Conservation (phyloP, 257 asterid genomes). For the Nicotiana otophora region DNA sequence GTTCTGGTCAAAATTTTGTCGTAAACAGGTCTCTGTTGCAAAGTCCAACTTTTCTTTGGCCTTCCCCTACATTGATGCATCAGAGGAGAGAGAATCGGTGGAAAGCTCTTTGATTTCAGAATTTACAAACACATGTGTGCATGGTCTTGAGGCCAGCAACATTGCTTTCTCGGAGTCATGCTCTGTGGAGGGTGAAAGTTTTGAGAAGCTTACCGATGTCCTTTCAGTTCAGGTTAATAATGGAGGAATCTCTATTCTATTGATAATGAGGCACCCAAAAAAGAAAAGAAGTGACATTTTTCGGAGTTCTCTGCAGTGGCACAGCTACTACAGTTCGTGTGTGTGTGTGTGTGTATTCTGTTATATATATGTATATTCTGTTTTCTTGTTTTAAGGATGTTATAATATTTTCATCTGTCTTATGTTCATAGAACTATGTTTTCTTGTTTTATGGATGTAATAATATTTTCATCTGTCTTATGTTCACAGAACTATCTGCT, state of each 20-base stretch:
- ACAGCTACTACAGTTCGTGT: background rate
- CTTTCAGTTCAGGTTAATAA: slow-evolving; percentile 62
- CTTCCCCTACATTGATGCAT: slow-evolving; percentile 70
- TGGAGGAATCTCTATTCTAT: background rate
- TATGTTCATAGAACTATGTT: slow-evolving; percentile 48
- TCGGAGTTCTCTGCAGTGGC: background rate
- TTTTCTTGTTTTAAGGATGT: background rate
- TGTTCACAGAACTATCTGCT: slow-evolving; percentile 58
- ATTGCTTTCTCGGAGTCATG: slow-evolving; percentile 68
- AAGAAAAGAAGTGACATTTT: background rate
- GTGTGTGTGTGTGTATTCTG: background rate
- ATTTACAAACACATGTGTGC: slow-evolving; percentile 62
- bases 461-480: slow-evolving; percentile 1
- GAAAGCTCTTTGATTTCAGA: slow-evolving; percentile 73
- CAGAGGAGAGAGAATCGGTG: slow-evolving; percentile 51
- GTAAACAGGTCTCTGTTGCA: slow-evolving; percentile 56
- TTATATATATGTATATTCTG: background rate
- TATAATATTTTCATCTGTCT: slow-evolving; percentile 1
- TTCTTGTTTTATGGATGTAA: slow-evolving; percentile 5
- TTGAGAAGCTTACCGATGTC: slow-evolving; percentile 49
- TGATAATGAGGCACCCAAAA: background rate
- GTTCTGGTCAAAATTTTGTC: slow-evolving; percentile 16
- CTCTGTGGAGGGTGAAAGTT: slow-evolving; percentile 57
- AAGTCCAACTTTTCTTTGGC: slow-evolving; percentile 81
- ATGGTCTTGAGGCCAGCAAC: slow-evolving; percentile 36